phyloP scores from a whole-genome alignment of 768 basidiomycete genomes.

The Boletus rex-veris region DNA sequence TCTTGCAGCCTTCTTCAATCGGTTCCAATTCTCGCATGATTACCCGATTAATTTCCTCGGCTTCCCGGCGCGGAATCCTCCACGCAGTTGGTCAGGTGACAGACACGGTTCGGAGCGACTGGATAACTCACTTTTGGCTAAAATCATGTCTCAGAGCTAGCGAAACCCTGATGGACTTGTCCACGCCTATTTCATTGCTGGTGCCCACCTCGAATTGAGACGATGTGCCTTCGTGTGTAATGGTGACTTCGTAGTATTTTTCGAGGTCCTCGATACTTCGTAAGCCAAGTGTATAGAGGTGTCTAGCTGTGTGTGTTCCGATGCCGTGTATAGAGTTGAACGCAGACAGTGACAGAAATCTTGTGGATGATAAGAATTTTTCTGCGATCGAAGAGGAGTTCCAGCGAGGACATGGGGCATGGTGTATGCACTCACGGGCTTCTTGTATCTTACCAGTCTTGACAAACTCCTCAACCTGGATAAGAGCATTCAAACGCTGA shows the following conservation, averaged over 20 bases:
- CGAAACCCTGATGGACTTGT: slow-evolving; percentile 51
- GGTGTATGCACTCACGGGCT: slow-evolving; percentile 37
- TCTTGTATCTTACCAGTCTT: slow-evolving; percentile 54
- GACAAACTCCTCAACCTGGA: slow-evolving; percentile 62
- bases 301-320: slow-evolving; percentile 64
- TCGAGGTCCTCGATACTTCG: slow-evolving; percentile 69
- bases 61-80: slow-evolving; percentile 73
- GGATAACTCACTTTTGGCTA: slow-evolving; percentile 37
- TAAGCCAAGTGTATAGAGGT: slow-evolving; percentile 61
- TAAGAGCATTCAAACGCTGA: not conserved
- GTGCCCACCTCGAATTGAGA: slow-evolving; percentile 21
- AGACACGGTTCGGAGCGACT: too few species aligned
- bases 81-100: not conserved
- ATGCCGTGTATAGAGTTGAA: slow-evolving; percentile 72
- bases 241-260: slow-evolving; percentile 47
- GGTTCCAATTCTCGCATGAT: slow-evolving; percentile 64
- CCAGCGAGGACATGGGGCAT: slow-evolving; percentile 7
- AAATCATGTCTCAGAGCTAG: slow-evolving; percentile 60
- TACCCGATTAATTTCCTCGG: slow-evolving; percentile 67
- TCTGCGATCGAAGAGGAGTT: slow-evolving; percentile 34
- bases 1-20: slow-evolving; percentile 63
- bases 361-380: slow-evolving; percentile 43
- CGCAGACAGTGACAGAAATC: slow-evolving; percentile 52
- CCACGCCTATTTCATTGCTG: slow-evolving; percentile 25
- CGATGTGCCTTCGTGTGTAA: slow-evolving; percentile 25